Conservation (phyloP, 257 asterid genomes). For the Salvia splendens region DNA sequence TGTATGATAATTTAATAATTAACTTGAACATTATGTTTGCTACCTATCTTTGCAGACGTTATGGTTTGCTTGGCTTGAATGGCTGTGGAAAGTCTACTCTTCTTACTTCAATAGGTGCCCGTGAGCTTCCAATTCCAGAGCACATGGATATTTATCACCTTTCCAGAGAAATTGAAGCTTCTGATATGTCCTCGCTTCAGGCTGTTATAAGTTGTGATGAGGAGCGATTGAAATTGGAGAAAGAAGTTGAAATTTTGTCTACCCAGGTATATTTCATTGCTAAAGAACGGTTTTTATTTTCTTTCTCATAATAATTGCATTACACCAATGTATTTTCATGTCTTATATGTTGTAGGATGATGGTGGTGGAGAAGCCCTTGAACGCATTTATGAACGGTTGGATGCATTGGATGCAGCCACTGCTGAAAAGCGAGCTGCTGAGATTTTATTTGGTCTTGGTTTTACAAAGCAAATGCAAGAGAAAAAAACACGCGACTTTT, state of each 20-base stretch:
- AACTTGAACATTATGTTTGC: neutral
- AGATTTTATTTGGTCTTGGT: constrained; percentile 90
- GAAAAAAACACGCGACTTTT: constrained; percentile 88
- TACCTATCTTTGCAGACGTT: constrained; percentile 58
- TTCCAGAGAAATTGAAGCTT: constrained; percentile 88
- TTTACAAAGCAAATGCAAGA: constrained; percentile 87
- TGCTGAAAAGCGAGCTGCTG: constrained; percentile 99
- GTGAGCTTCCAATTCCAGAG: constrained; percentile 97
- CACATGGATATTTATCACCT: constrained; percentile 98
- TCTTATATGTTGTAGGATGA: constrained; percentile 56
- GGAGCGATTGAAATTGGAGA: constrained; percentile 82
- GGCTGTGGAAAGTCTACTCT: constrained; percentile 99
- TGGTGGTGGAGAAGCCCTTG: constrained; percentile 95
- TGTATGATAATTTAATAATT: neutral
- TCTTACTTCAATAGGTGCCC: constrained; percentile 80
- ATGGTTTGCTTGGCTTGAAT: constrained; percentile 95
- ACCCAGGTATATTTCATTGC: constrained; percentile 52
- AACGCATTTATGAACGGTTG: constrained; percentile 85
- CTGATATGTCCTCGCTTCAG: constrained; percentile 93
- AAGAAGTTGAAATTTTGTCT: constrained; percentile 81
- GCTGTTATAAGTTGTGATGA: constrained; percentile 96
- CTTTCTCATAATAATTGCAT: neutral
- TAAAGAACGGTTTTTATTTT: neutral
- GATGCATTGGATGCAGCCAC: constrained; percentile 90
- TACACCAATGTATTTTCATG: neutral